phyloP scores from a whole-genome alignment of 352 stramenopile species.

The Blastocystis sp. region DNA sequence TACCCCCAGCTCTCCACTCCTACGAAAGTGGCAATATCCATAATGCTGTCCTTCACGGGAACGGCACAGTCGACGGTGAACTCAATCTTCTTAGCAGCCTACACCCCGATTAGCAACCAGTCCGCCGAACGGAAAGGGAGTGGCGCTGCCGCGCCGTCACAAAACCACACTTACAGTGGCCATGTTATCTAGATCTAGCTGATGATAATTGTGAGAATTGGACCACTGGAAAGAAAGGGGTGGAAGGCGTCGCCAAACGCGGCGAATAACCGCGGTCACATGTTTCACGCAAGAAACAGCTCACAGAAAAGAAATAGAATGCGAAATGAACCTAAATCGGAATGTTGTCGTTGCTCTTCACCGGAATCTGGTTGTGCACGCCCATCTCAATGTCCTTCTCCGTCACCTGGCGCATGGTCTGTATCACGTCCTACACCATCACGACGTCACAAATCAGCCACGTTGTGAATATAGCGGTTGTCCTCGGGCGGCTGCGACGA shows the following conservation, averaged over 20 bases:
- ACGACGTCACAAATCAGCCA: background rate
- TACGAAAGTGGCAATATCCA: constrained; percentile 94
- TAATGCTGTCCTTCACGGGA: constrained; percentile 97
- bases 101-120: constrained; percentile 18
- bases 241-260: background rate
- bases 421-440: constrained; percentile 26
- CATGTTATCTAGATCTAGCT: constrained; percentile 51
- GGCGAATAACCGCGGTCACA: background rate
- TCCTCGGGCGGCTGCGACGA: background rate
- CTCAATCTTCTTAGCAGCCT: constrained; percentile 79
- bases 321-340: background rate
- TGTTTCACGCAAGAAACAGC: constrained; percentile 35
- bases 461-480: constrained; percentile 10
- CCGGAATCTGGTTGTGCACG: background rate
- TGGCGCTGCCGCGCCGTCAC: background rate
- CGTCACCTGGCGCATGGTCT: constrained; percentile 24
- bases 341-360: constrained; percentile 53
- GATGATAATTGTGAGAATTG: constrained; percentile 43
- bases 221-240: background rate
- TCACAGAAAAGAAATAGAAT: background rate
- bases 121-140: background rate
- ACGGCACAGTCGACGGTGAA: constrained; percentile 91
- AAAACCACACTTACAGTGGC: constrained; percentile 39
- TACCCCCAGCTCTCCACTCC: background rate
- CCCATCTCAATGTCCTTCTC: constrained; percentile 46